A percentile compares a stretch with the other conserved stretches of the same genome.
Conservation (phyloP, 1,139 yeast genomes). For the Geotrichum australiense region DNA sequence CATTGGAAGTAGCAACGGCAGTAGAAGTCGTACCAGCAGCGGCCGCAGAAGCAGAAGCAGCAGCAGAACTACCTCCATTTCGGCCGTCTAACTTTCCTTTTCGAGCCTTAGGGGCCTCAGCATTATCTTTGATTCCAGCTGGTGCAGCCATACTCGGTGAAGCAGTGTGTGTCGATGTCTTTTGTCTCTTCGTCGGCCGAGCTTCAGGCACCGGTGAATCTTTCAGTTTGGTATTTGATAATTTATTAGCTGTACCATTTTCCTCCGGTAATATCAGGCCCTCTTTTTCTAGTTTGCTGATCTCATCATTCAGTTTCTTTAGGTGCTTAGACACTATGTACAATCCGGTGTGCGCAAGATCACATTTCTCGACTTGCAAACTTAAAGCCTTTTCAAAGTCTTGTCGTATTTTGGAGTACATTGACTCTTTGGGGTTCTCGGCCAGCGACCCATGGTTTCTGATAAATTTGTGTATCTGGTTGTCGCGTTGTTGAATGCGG, state of each 20-base stretch:
- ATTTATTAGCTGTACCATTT: too few relatives aligned
- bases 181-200: slow-evolving; percentile 26
- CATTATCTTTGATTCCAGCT: slow-evolving; percentile 9
- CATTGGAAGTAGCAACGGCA: too few relatives aligned
- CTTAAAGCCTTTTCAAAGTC: slow-evolving; percentile 55
- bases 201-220: too few relatives aligned
- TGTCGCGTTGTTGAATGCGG: slow-evolving; percentile 63
- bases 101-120: too few relatives aligned
- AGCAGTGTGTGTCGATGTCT: too few relatives aligned
- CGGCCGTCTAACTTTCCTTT: slow-evolving; percentile 11
- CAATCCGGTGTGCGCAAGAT: slow-evolving; percentile 76
- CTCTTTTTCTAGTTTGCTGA: slow-evolving; percentile 67
- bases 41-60: too few relatives aligned
- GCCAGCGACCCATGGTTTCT: slow-evolving; percentile 76
- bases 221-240: too few relatives aligned
- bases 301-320: slow-evolving; percentile 64
- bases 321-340: slow-evolving; percentile 71
- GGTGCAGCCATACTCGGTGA: slow-evolving; percentile 1
- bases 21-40: too few relatives aligned
- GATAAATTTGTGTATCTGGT: slow-evolving; percentile 71
- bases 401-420: slow-evolving; percentile 60
- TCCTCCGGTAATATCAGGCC: slow-evolving; percentile 58
- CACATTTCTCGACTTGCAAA: slow-evolving; percentile 70
- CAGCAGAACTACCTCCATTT: slow-evolving; percentile 12
- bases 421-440: slow-evolving; percentile 76